Conservation (phyloP, 2,329 filamentous ascomycete genomes). For the Tolypocladium pustulatum region DNA sequence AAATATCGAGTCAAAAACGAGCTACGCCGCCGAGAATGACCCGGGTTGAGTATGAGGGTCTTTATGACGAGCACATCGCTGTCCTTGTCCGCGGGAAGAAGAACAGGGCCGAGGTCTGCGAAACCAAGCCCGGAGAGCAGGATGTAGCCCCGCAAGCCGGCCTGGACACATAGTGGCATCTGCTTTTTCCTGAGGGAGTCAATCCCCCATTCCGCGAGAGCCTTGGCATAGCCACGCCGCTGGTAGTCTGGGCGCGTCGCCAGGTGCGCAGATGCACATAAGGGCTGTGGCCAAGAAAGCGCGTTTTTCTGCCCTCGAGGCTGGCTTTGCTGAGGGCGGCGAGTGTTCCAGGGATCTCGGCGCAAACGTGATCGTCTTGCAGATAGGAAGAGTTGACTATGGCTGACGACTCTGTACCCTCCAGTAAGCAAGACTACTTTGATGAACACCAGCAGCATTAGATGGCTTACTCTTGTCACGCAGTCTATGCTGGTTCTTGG, state of each 20-base stretch:
- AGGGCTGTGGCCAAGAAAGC: conserved; percentile 1
- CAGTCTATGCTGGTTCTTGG: neutral
- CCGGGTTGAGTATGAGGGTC: conserved; percentile 14
- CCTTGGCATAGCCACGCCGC: conserved; percentile 7
- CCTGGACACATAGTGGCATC: conserved; percentile 4
- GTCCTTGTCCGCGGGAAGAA: conserved; percentile 1
- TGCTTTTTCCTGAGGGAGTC: neutral
- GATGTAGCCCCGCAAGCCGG: conserved; percentile 7
- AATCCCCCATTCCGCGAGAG: conserved; percentile 4
- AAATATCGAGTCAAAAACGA: neutral
- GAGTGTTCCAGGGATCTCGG: neutral
- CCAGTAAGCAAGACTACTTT: neutral
- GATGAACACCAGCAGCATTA: neutral
- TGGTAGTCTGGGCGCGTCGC: conserved; percentile 7
- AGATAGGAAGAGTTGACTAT: neutral
- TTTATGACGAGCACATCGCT: conserved; percentile 7
- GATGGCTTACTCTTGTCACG: neutral
- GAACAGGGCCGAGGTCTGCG: conserved; percentile 5
- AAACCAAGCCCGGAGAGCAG: conserved; percentile 10
- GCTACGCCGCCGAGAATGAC: neutral
- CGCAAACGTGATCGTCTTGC: neutral
- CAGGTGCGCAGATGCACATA: conserved; percentile 6
- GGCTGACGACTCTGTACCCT: neutral
- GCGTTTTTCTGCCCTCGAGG: neutral
- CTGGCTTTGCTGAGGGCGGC: neutral